Base-by-base conservation (phyloP, 768 basidiomycete species). In the Lyophyllum semitale region DNA sequence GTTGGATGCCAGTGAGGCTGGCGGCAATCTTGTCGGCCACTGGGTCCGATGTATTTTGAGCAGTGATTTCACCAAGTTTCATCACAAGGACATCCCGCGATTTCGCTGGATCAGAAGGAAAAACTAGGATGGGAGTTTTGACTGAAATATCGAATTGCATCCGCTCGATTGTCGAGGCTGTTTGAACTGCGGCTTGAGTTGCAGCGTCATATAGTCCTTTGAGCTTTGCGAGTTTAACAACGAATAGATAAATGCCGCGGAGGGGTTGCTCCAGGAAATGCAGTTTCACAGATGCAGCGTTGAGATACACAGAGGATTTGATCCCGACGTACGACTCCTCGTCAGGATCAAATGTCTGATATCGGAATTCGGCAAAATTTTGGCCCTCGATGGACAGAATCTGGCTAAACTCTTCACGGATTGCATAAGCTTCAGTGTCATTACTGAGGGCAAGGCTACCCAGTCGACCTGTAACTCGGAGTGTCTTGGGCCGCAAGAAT, bases 121-220 rank as follows among this genome's bases (percentile, higher is more conserved):
- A 87, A 23, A 96, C 77, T 44, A 98, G 69, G 61, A 99, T 98
- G 0, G 97, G 97, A 0, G 95, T 89, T 72, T 90, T 93, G 65
- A 98, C 77, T 23, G 87, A 85, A n/a, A 98, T 68, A 54, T 93
- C 84, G 72, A 95, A 98, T 68, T 92, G 85, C 91, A 98, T 95
- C 48, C 87, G 84, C 62, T 91, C 88, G n/a, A 95, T 90, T 69
- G 91, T 92, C n/a, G 93, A 85, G 4, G 95, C 97, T 45, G 83
- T 80, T 68, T 98, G 93, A 23, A 92, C 94, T 35, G 97, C 97
- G 20, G 85, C 96, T 66, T 92, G 87, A 2, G 93, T 91, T 11
- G 96, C 95, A 18, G 95, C 85, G 71, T 99, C 96, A 61, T 98
- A 98, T 11, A 98, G 69, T 1, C 89, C 90, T 74, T 98, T 98